Conservation (phyloP, 2,329 filamentous ascomycete species). For the Trichophyton verrucosum region DNA sequence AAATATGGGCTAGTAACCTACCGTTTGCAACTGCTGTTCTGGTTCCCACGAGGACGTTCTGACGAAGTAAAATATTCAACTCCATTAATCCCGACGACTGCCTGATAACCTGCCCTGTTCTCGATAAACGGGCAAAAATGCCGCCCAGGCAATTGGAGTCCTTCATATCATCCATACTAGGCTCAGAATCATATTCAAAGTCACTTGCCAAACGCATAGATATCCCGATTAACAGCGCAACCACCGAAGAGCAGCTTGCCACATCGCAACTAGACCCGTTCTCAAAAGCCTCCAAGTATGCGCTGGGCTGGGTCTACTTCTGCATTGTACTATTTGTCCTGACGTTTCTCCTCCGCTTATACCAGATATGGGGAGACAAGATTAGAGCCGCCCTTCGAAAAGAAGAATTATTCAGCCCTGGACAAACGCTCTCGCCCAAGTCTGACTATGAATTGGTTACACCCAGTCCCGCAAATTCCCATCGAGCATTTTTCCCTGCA, state of each 20-base stretch:
- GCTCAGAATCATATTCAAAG: conserved; percentile 8
- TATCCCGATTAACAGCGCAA: conserved; percentile 44
- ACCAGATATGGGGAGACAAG: conserved; percentile 88
- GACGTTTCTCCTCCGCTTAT: conserved; percentile 59
- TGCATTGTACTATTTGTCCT: conserved; percentile 57
- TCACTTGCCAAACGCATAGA: conserved; percentile 40
- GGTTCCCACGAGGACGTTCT: background rate
- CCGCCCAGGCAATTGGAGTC: background rate
- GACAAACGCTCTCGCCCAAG: conserved; percentile 42
- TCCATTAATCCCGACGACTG: background rate
- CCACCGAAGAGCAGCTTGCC: conserved; percentile 42
- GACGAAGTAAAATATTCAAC: background rate
- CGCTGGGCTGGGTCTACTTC: conserved; percentile 78
- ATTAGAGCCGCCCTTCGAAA: conserved; percentile 82
- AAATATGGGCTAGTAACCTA: background rate
- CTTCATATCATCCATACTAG: background rate
- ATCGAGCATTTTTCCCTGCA: conserved; percentile 64
- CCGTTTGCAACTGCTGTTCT: background rate
- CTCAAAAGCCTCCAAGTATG: conserved; percentile 73
- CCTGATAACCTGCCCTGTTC: background rate
- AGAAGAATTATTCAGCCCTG: conserved; percentile 54
- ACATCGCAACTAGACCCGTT: conserved; percentile 60
- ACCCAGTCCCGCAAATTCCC: conserved; percentile 47
- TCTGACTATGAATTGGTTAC: conserved; percentile 51
- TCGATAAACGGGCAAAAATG: background rate